Evolutionary conservation across 805 yeast species (phyloP).

Genomic region (Zygosaccharomyces gambellarensis): DNA sequence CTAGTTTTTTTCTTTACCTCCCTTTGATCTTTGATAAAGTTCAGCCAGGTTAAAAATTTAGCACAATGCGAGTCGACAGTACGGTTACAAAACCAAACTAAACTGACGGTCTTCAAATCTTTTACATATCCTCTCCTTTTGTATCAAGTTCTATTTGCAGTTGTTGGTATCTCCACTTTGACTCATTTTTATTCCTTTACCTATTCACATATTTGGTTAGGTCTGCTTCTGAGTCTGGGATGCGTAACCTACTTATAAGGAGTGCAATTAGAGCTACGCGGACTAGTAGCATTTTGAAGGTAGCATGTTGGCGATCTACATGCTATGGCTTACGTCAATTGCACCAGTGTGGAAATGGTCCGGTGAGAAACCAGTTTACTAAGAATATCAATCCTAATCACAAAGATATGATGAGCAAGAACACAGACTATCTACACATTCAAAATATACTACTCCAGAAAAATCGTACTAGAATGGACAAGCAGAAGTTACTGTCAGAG

Average conservation of each 20-base stretch:
- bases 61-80: conserved; percentile 1
- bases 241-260: background rate
- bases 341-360: conserved; percentile 5
- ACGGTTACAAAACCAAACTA: background rate
- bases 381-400: conserved; percentile 1
- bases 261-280: conserved; percentile 1
- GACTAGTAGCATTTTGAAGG: background rate
- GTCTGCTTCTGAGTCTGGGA: background rate
- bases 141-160: background rate
- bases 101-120: background rate
- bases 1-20: background rate
- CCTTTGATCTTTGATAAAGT: background rate
- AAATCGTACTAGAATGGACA: conserved; percentile 24
- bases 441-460: conserved; percentile 22
- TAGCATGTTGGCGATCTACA: background rate
- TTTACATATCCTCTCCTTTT: background rate
- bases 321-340: background rate
- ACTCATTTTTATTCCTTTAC: background rate
- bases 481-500: conserved; percentile 39
- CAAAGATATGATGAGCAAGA: conserved; percentile 18
- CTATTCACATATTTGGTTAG: background rate
- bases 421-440: conserved; percentile 23
- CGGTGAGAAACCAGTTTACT: background rate
- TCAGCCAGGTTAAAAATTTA: background rate
- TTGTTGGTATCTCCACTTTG: background rate